These are phyloP conservation scores for Psilocybe mexicana DNA, from an alignment of 1,284 basidiomycete species.

Conservation along the genomic window DNA sequence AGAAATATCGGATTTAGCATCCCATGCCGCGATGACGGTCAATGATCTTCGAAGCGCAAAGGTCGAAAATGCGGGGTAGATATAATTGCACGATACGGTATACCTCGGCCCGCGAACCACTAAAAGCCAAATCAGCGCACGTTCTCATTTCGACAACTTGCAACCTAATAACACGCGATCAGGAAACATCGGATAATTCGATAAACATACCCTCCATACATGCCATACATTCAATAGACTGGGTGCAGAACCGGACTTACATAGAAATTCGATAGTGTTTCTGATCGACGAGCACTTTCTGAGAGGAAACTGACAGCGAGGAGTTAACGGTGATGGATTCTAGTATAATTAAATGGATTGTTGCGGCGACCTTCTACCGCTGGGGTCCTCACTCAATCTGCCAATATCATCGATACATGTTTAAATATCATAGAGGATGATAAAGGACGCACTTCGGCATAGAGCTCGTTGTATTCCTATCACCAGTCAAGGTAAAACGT, in stretches of 20 bases:
- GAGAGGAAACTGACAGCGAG: background rate
- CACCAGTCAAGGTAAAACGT: too few species aligned
- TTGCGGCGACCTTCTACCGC: background rate
- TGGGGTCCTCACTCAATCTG: background rate
- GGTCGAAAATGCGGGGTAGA: slow-evolving; percentile 18
- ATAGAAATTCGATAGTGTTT: background rate
- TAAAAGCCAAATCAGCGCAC: slow-evolving; percentile 1
- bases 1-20: slow-evolving; percentile 17
- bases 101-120: slow-evolving; percentile 1
- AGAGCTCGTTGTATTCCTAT: too few species aligned
- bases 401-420: background rate
- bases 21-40: slow-evolving; percentile 12
- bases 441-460: background rate
- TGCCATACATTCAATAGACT: too few species aligned
- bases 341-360: background rate
- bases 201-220: background rate
- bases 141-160: background rate
- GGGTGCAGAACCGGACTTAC: background rate
- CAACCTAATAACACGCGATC: background rate
- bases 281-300: background rate
- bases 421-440: background rate
- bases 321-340: background rate
- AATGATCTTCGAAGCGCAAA: slow-evolving; percentile 10
- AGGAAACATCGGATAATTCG: background rate
- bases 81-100: slow-evolving; percentile 2